Base-by-base conservation (phyloP, 2,329 filamentous ascomycete species). In the Aspergillus quadricinctus region DNA sequence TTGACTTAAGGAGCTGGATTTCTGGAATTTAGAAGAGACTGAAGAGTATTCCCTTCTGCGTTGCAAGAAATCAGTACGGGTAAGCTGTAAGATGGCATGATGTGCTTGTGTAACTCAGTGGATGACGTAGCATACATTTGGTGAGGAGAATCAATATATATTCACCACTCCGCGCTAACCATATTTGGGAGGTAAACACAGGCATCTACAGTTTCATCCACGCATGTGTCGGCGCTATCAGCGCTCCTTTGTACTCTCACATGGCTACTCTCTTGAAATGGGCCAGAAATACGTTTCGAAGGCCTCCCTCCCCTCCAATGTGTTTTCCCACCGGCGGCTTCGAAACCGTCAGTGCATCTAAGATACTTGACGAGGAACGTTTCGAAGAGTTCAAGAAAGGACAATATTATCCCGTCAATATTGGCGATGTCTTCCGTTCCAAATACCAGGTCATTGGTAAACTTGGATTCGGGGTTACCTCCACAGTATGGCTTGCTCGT, bases 401-500 rank as follows among this genome's bases (percentile, higher is more conserved):
- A 31, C 49, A 61, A 50, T 73, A 72, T 54, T 74, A 69, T 55
- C 67, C 71, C 43, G 63, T 66, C 5, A 56, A 64, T 35, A 70
- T 71, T 43, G 69, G 70, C 4, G 64, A 72, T 17, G 41, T 73
- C 8, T 61, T 70, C 19, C 40, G 23, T 50, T 65, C 60, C 4
- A 65, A 55, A 46, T 72, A 71, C 43, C 64, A 67, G 54, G 49
- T 69, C 27, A 40, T 71, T 48, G 64, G 61, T 17, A 72, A 72
- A 48, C 62, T 73, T 17, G 68, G 69, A 31, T 72, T 63, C 57
- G 69, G 66, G 17, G 53, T 53, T 28, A 62, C 60, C 31, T 70
- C 65, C 2, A 72, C 66, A 1, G 64, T 64, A 51, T 73, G 69
- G 69, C 66, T 72, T 19, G 64, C 64, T 50, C 59, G 61, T 43